Percentiles rank a stretch among this genome's conserved stretches.
These are phyloP conservation scores for Reticulascus tulasneorum DNA, from an alignment of 2,329 filamentous ascomycete species.

Conservation along the genomic window DNA sequence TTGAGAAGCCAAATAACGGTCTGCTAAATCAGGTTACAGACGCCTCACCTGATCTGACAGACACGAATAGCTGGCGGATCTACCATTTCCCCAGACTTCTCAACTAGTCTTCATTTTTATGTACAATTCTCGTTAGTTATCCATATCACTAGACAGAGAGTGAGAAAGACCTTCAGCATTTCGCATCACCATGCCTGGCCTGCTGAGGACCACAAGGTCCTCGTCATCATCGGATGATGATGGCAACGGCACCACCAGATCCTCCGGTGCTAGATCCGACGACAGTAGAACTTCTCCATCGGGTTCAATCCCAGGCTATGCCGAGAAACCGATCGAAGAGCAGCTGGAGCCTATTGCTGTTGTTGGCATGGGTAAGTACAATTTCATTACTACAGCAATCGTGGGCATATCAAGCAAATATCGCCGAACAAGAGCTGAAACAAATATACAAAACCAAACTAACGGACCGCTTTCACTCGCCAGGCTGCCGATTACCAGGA, in stretches of 20 bases:
- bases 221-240: not conserved
- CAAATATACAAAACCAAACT: no score
- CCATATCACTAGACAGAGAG: no score
- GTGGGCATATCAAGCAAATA: not conserved
- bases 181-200: not conserved
- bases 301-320: not conserved
- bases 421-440: not conserved
- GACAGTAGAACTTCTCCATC: not conserved
- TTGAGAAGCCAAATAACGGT: no score
- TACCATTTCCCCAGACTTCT: no score
- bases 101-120: no score
- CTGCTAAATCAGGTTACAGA: no score
- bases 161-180: no score
- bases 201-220: not conserved
- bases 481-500: slow-evolving; percentile 34
- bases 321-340: not conserved
- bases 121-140: no score
- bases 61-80: no score
- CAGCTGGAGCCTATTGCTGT: slow-evolving; percentile 33
- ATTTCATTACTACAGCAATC: no score
- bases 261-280: not conserved
- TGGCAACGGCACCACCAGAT: not conserved
- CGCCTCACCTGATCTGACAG: no score
- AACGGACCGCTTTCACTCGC: not conserved
- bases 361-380: slow-evolving; percentile 23